Conservation (phyloP, 306 rosid species). For the Lathyrus tuberosus region DNA sequence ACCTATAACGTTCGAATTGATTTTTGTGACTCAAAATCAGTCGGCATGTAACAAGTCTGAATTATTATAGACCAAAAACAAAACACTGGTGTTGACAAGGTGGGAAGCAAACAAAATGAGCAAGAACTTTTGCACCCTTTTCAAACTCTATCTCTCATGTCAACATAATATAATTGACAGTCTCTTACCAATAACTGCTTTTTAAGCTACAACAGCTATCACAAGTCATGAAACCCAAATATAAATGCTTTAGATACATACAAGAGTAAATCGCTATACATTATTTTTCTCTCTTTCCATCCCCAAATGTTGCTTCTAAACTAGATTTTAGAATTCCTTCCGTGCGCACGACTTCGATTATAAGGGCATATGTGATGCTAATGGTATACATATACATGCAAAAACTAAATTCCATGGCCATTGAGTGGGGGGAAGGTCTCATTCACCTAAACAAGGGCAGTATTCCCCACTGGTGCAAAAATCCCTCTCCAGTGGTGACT, state of each 20-base stretch:
- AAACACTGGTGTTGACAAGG: not conserved
- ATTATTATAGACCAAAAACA: not conserved
- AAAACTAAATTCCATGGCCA: slow-evolving; percentile 45
- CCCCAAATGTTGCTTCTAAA: slow-evolving; percentile 43
- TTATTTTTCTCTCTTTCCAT: slow-evolving; percentile 41
- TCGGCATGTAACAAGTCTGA: not conserved
- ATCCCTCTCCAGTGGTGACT: slow-evolving; percentile 96
- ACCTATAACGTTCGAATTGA: not conserved
- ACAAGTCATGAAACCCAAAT: slow-evolving; percentile 2
- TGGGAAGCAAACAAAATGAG: slow-evolving; percentile 18
- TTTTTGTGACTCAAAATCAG: not conserved
- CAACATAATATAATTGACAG: slow-evolving; percentile 15
- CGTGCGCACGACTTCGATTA: slow-evolving; percentile 34
- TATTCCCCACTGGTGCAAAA: slow-evolving; percentile 96
- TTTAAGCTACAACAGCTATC: slow-evolving; percentile 21
- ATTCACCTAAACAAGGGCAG: slow-evolving; percentile 67
- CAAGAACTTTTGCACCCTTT: not conserved
- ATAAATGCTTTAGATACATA: slow-evolving; percentile 41
- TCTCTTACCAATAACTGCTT: slow-evolving; percentile 27
- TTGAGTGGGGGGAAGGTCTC: slow-evolving; percentile 24
- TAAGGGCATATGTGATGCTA: slow-evolving; percentile 37
- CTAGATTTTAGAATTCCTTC: slow-evolving; percentile 45
- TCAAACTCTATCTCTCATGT: slow-evolving; percentile 18
- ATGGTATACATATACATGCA: slow-evolving; percentile 46
- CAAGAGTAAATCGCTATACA: slow-evolving; percentile 42